phyloP scores from a whole-genome alignment of 2,329 filamentous ascomycete genomes.

The Cladosporium phlei region DNA sequence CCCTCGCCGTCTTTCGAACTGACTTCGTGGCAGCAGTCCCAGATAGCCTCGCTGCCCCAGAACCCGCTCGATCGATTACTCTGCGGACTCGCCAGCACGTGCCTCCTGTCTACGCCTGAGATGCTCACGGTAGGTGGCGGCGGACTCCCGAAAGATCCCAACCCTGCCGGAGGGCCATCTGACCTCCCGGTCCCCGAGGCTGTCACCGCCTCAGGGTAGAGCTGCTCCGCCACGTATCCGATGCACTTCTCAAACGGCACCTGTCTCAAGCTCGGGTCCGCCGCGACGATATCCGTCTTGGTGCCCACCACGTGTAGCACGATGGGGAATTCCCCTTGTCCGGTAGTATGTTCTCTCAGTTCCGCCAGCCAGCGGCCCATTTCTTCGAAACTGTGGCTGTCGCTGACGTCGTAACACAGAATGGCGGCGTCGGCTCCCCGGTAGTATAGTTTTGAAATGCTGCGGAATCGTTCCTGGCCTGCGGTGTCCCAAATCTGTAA shows the following conservation, averaged over 20 bases:
- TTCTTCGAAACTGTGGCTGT: constrained; percentile 77
- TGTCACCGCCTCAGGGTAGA: constrained; percentile 58
- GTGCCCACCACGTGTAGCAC: constrained; percentile 94
- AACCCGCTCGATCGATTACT: constrained; percentile 62
- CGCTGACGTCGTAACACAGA: constrained; percentile 90
- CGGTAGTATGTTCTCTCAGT: constrained; percentile 54
- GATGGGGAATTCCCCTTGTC: constrained; percentile 51
- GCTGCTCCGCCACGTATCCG: constrained; percentile 87
- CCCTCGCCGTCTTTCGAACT: constrained; percentile 90
- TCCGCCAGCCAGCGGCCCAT: constrained; percentile 91
- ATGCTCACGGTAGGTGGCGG: constrained; percentile 2
- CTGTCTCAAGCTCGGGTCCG: constrained; percentile 71
- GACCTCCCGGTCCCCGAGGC: constrained; percentile 13
- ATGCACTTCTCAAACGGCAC: constrained; percentile 95
- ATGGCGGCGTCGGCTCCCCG: constrained; percentile 91
- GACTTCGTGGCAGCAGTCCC: constrained; percentile 97
- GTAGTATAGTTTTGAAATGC: constrained; percentile 93
- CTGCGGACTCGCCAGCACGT: constrained; percentile 29
- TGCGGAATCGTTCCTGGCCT: constrained; percentile 90
- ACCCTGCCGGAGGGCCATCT: constrained; percentile 7
- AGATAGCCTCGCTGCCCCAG: constrained; percentile 81
- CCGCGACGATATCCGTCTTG: constrained; percentile 83
- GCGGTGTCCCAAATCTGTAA: constrained; percentile 96
- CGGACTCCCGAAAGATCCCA: constrained; percentile 5
- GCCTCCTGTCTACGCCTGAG: constrained; percentile 2